Conservation (phyloP, 2,329 filamentous ascomycete species). For the Colletotrichum caudatum region DNA sequence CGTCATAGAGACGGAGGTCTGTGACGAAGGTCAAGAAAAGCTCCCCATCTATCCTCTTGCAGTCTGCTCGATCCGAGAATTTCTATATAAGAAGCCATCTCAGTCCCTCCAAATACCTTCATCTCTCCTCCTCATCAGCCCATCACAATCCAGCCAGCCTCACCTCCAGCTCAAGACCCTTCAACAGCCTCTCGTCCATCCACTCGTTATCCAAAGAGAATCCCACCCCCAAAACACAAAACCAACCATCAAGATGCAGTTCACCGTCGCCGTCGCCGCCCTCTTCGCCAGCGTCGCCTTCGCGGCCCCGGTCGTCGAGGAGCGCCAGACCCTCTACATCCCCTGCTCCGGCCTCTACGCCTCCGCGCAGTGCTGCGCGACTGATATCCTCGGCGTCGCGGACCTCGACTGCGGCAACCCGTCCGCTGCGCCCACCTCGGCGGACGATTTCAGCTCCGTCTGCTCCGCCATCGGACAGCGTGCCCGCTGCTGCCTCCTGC, state of each 20-base stretch:
- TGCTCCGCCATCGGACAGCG: slow-evolving; percentile 64
- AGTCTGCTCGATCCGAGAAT: neutral
- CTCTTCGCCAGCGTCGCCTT: slow-evolving; percentile 46
- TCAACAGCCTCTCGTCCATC: neutral
- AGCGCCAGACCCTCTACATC: slow-evolving; percentile 53
- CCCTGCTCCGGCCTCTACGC: slow-evolving; percentile 59
- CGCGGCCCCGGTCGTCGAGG: slow-evolving; percentile 48
- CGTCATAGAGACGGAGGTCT: slow-evolving; percentile 32
- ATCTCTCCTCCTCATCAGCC: slow-evolving; percentile 9
- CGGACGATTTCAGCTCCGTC: slow-evolving; percentile 58
- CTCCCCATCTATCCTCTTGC: neutral
- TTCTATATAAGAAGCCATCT: slow-evolving; percentile 35
- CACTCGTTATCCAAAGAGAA: neutral
- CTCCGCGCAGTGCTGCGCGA: slow-evolving; percentile 69
- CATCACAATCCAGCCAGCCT: slow-evolving; percentile 18
- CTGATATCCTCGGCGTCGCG: slow-evolving; percentile 69
- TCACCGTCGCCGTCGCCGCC: slow-evolving; percentile 37
- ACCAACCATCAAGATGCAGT: slow-evolving; percentile 34
- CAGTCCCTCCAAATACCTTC: neutral
- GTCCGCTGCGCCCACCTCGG: slow-evolving; percentile 50
- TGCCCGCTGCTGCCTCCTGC: slow-evolving; percentile 69
- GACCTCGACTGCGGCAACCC: slow-evolving; percentile 68
- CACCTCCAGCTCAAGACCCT: neutral
- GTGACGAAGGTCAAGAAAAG: slow-evolving; percentile 37
- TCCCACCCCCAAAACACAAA: neutral